These are phyloP conservation scores for Brassica nigra DNA, from an alignment of 345 rosid species.

Conservation along the genomic window DNA sequence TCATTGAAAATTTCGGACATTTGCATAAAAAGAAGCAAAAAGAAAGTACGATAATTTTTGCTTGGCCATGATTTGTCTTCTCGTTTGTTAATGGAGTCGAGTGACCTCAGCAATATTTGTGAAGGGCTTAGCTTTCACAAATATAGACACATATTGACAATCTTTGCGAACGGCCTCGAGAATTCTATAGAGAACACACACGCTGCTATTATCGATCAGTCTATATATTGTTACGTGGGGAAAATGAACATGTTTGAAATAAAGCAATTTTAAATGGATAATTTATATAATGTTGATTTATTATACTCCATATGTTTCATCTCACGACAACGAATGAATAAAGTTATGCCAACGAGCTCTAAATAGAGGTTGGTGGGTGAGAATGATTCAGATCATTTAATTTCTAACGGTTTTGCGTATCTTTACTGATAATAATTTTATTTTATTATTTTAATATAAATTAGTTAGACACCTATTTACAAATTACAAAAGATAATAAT, in stretches of 20 bases:
- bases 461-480: neutral
- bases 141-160: neutral
- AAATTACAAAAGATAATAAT: conserved; percentile 7
- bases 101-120: conserved; percentile 5
- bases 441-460: neutral
- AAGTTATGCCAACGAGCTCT: conserved; percentile 35
- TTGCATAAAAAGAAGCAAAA: neutral
- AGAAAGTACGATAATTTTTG: conserved; percentile 1
- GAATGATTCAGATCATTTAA: conserved; percentile 31
- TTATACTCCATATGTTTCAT: conserved; percentile 1
- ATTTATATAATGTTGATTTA: neutral
- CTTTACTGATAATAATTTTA: conserved; percentile 16
- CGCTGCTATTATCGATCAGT: neutral
- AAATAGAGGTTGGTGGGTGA: conserved; percentile 25
- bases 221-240: neutral
- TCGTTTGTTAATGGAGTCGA: neutral
- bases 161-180: neutral
- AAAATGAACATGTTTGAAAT: neutral
- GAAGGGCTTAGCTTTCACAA: neutral
- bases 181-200: neutral
- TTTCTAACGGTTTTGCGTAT: conserved; percentile 28
- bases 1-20: neutral
- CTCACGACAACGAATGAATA: conserved; percentile 18
- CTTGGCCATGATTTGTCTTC: conserved; percentile 8
- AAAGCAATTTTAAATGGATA: neutral